These are phyloP conservation scores for Trichosporon coremiiforme DNA, from an alignment of 1,284 basidiomycete genomes.

Conservation along the genomic window DNA sequence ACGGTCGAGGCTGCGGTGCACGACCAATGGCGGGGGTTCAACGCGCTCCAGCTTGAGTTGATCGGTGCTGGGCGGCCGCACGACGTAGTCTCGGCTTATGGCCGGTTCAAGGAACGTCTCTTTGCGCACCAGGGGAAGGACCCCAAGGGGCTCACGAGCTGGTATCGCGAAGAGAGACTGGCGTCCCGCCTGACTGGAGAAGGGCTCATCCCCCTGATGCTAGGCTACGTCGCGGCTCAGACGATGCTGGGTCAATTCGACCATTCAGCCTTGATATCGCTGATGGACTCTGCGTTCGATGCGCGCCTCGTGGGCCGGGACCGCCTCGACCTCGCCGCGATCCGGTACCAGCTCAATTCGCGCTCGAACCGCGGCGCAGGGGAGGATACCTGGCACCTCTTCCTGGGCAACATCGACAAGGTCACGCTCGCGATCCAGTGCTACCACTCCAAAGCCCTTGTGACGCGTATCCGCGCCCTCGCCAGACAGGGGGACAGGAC, in stretches of 20 bases:
- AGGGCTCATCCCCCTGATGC: conserved; percentile 31
- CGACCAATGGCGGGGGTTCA: conserved; percentile 33
- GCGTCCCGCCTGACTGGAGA: conserved; percentile 33
- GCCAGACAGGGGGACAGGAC: background rate
- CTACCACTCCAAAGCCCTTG: conserved; percentile 36
- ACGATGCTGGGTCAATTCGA: conserved; percentile 38
- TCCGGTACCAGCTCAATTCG: conserved; percentile 20
- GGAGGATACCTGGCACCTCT: conserved; percentile 21
- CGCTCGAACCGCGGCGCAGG: conserved; percentile 24
- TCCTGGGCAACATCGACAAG: conserved; percentile 33
- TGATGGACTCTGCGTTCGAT: conserved; percentile 31
- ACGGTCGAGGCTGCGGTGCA: conserved; percentile 36
- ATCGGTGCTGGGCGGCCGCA: conserved; percentile 31
- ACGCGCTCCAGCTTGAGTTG: conserved; percentile 33
- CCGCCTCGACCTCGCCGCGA: background rate
- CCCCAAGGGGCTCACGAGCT: conserved; percentile 25
- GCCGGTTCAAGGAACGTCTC: conserved; percentile 29
- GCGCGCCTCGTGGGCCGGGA: background rate
- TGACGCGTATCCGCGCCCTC: conserved; percentile 24
- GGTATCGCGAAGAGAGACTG: conserved; percentile 32
- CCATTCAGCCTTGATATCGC: conserved; percentile 23
- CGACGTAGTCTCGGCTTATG: conserved; percentile 25
- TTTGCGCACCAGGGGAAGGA: conserved; percentile 33
- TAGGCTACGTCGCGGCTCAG: conserved; percentile 35
- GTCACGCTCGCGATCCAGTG: conserved; percentile 30